These are phyloP conservation scores for Solanum bukasovii DNA, from an alignment of 257 asterid species.

Conservation along the genomic window DNA sequence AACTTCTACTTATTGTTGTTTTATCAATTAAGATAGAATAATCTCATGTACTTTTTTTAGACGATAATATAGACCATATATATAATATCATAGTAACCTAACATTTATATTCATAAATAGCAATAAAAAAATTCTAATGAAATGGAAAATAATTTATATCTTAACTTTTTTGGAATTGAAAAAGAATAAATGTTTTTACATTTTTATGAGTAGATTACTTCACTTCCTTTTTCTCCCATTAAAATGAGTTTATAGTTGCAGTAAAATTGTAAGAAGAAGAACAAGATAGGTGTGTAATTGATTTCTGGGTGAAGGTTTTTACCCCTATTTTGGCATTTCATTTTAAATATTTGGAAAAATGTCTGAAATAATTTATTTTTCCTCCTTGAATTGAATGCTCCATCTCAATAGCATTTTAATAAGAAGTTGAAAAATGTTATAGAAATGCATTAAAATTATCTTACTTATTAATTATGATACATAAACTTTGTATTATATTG, in stretches of 20 bases:
- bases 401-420: too few species aligned
- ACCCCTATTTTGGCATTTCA: not conserved
- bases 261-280: not conserved
- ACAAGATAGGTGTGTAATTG: not conserved
- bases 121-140: too few species aligned
- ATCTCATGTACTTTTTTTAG: too few species aligned
- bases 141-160: too few species aligned
- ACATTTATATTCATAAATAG: too few species aligned
- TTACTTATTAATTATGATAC: not conserved
- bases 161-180: too few species aligned
- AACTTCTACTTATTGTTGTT: too few species aligned
- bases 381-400: not conserved
- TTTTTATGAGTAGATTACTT: too few species aligned
- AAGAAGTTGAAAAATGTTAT: not conserved
- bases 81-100: too few species aligned
- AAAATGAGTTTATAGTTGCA: not conserved
- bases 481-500: not conserved
- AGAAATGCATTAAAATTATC: not conserved
- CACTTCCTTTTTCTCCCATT: not conserved
- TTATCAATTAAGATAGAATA: too few species aligned
- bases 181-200: too few species aligned
- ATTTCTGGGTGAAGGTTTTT: not conserved
- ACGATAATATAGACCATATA: too few species aligned
- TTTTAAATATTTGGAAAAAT: not conserved
- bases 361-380: not conserved